phyloP scores from a whole-genome alignment of 352 stramenopile species.

The Bremia lactucae region DNA sequence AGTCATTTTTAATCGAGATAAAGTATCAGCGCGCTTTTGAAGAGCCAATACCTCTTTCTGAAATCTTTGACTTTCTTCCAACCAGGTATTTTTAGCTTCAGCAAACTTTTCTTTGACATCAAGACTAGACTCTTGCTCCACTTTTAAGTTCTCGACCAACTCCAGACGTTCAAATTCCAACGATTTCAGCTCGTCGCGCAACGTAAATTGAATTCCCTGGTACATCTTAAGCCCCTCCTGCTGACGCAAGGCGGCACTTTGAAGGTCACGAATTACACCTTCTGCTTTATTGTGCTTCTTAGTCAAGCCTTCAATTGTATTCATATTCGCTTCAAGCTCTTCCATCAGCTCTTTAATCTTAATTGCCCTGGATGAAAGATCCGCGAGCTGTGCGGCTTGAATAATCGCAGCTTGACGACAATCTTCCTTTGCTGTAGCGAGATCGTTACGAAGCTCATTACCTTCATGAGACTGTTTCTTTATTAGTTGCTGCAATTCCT shows the following conservation, averaged over 20 bases:
- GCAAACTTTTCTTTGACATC: conserved; percentile 13
- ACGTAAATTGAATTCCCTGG: conserved; percentile 15
- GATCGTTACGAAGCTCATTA: conserved; percentile 9
- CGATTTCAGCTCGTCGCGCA: conserved; percentile 18
- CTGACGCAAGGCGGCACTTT: conserved; percentile 7
- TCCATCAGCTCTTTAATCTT: conserved; percentile 17
- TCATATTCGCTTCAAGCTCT: conserved; percentile 7
- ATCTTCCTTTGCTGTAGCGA: conserved; percentile 16
- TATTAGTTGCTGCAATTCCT: conserved; percentile 14
- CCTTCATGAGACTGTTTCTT: conserved; percentile 6
- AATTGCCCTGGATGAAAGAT: conserved; percentile 8
- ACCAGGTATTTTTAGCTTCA: conserved; percentile 10
- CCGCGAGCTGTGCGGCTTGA: conserved; percentile 4
- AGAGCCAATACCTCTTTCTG: conserved; percentile 10
- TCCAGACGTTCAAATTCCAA: conserved; percentile 21
- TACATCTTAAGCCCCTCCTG: conserved; percentile 19
- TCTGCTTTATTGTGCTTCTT: conserved; percentile 12
- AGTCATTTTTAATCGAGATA: conserved; percentile 1
- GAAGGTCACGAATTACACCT: conserved; percentile 12
- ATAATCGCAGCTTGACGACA: conserved; percentile 4
- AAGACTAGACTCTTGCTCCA: conserved; percentile 20
- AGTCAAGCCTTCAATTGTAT: conserved; percentile 3
- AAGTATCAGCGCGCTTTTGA: conserved; percentile 12
- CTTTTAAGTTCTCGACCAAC: conserved; percentile 18
- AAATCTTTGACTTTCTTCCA: conserved; percentile 8